Evolutionary conservation across 1,139 yeast genomes (phyloP), one percentile per base, ranked within the genome.

Genomic region (Candida frijolesensis): DNA sequence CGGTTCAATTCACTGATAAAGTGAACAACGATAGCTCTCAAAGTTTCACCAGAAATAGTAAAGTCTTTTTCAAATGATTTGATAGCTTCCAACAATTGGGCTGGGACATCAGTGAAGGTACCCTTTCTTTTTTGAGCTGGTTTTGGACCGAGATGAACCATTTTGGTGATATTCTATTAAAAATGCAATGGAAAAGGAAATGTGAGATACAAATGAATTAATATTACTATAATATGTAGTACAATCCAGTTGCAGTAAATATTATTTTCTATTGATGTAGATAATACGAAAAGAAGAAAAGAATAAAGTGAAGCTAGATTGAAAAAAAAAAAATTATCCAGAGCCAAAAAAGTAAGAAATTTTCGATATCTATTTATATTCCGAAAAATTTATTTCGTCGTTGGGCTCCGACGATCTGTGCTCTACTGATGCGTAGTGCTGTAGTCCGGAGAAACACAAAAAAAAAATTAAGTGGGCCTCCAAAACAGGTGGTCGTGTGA

Each of bases 91-190:
- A 84, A 71, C 66, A 89, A 74, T 55, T 74, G 82, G 57, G 79
- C 80, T 45, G 95, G 88, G 52, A 87, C 86, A 58, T 85, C 91
- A 45, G 86, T 79, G 81, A 86, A 83, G 39, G 96, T 84, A 49
- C 95, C 85, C 70, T 83, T 87, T 75, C 96, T 85, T 65, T 85
- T 84, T 57, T 88, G 92, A 48, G 95, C 95, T 60, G 82, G 83
- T 68, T 87, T 85, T 57, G 95, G 94, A 65, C 95, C 96, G 65
- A 87, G 80, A 69, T 84, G 89, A 67, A 87, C 95, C 96, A 87
- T 87, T 22, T 19, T 19, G 22, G 30, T 22, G 15, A 15, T 38
- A 12, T 8, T 38, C 15, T 38, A n/a, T 22, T 22, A 10, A 29
- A n/a, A 22, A 15, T 38, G 15, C 7, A 18, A 10, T 19, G 12